Evolutionary conservation across 1,139 yeast species (phyloP).

Genomic region (Taiozyma onychis): DNA sequence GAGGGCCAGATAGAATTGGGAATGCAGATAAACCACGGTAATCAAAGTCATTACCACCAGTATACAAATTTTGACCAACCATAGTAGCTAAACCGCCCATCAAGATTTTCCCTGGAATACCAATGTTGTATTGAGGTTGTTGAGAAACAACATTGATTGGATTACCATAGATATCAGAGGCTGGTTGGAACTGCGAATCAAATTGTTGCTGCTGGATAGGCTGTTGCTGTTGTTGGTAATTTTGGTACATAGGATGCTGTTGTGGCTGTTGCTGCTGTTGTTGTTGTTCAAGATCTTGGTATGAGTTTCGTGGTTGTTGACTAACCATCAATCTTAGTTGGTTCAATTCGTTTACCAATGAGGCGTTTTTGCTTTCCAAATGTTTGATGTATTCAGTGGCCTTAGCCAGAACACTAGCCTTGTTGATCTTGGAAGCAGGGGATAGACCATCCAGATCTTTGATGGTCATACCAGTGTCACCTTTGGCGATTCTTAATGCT

Average conservation of each 20-base stretch:
- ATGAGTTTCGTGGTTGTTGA: constrained; percentile 4
- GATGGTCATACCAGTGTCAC: constrained; percentile 16
- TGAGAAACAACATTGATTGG: constrained; percentile 22
- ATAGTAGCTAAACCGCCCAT: constrained; percentile 30
- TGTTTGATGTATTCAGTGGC: constrained; percentile 89
- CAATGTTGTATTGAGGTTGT: constrained; percentile 19
- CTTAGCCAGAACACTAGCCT: constrained; percentile 80
- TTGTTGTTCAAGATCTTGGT: constrained; percentile 7
- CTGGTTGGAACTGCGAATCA: constrained; percentile 19
- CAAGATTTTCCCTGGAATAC: constrained; percentile 26
- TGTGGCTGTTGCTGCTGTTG: constrained; percentile 8
- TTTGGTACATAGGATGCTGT: constrained; percentile 3
- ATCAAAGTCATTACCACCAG: constrained; percentile 22
- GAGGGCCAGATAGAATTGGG: constrained; percentile 28
- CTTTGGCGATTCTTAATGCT: constrained; percentile 35
- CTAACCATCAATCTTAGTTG: constrained; percentile 35
- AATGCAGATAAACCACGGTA: constrained; percentile 28
- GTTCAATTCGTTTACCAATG: constrained; percentile 47
- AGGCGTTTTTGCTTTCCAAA: constrained; percentile 62
- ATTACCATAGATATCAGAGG: constrained; percentile 18
- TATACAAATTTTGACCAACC: constrained; percentile 26
- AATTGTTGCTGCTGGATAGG: constrained; percentile 4
- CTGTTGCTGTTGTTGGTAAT: constrained; percentile 1
- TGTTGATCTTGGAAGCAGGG: constrained; percentile 81
- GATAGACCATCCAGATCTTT: constrained; percentile 69